phyloP scores from a whole-genome alignment of 805 yeast species.

The Ogataea methylovora region DNA sequence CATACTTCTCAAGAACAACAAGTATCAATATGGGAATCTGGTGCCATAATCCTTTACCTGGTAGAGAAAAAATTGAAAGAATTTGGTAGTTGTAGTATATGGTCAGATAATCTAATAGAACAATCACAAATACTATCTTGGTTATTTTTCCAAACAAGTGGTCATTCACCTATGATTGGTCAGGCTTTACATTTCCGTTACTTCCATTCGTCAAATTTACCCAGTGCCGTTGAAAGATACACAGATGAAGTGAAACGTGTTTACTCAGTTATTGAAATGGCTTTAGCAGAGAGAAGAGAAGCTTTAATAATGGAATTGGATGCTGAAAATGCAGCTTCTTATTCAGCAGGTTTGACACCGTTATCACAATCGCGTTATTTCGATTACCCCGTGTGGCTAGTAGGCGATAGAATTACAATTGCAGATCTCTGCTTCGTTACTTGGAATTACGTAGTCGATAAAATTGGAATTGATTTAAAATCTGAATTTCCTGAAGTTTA shows the following conservation, averaged over 20 bases:
- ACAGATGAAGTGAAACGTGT: slow-evolving; percentile 90
- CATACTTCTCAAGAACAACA: slow-evolving; percentile 61
- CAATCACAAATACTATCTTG: slow-evolving; percentile 82
- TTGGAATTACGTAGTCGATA: slow-evolving; percentile 93
- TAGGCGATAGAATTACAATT: slow-evolving; percentile 73
- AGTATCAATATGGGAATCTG: slow-evolving; percentile 89
- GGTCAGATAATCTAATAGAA: slow-evolving; percentile 72
- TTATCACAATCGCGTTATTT: slow-evolving; percentile 77
- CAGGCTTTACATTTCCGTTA: slow-evolving; percentile 92
- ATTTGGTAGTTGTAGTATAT: slow-evolving; percentile 61
- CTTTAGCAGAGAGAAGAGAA: slow-evolving; percentile 87
- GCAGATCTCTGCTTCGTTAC: slow-evolving; percentile 93
- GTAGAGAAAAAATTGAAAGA: slow-evolving; percentile 62
- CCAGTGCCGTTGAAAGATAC: slow-evolving; percentile 85
- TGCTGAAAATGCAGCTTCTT: slow-evolving; percentile 79
- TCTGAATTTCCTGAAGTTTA: slow-evolving; percentile 91
- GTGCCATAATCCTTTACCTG: slow-evolving; percentile 80
- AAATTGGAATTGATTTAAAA: slow-evolving; percentile 83
- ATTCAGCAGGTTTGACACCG: slow-evolving; percentile 84
- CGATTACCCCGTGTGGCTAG: slow-evolving; percentile 93
- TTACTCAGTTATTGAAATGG: slow-evolving; percentile 92
- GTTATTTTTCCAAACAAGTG: slow-evolving; percentile 93
- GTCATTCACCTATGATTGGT: slow-evolving; percentile 98
- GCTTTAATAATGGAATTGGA: slow-evolving; percentile 85
- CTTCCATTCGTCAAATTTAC: slow-evolving; percentile 79